Evolutionary conservation across 148 eudicot genomes (phyloP), one percentile per base, ranked within the genome.

Genomic region (Persicaria tinctoria): DNA sequence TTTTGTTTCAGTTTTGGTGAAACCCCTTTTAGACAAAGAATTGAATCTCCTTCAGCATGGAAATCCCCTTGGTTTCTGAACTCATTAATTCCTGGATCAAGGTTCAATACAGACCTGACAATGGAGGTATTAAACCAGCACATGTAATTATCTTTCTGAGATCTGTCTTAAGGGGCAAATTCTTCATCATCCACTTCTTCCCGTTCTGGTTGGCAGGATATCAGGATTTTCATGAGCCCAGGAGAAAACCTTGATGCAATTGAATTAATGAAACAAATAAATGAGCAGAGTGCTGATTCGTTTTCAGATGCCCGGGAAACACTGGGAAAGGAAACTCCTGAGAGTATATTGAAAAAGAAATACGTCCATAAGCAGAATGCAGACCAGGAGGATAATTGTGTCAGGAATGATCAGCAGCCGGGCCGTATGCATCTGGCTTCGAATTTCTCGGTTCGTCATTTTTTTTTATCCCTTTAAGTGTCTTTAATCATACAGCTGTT

Each of bases 31-130:
- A 92, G 83, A 76, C 82, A 88, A 84, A 94, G 92, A 83, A 76
- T 90, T 45, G 99, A 95, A 74, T 95, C 99, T 74, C 99, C 99
- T 57, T 92, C 99, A 60, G 92, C 92, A 60, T 95, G 96, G 97
- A 95, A 87, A 83, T 95, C 99, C 16, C 99, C 99, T 70, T 95
- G 98, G 98, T 90, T 87, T 80, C 78, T 91, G 27, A 93, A 88
- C 84, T 84, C 92, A 76, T 80, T 88, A 53, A 62, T 84, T 75
- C 87, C 90, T 71, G 85, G 96, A 77, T 88, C 96, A 55, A 88
- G 89, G 80, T 83, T 92, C 73, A 93, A 95, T 78, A 82, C 96
- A n/a, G 97, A 92, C 74, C 83, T 92, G 51, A 86, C 88, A 51
- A 85, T 95, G 66, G 96, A 92, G 93, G 99, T 95, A 87, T 46